These are phyloP conservation scores for Petunia secreta DNA, from an alignment of 257 asterid species.

Conservation along the genomic window DNA sequence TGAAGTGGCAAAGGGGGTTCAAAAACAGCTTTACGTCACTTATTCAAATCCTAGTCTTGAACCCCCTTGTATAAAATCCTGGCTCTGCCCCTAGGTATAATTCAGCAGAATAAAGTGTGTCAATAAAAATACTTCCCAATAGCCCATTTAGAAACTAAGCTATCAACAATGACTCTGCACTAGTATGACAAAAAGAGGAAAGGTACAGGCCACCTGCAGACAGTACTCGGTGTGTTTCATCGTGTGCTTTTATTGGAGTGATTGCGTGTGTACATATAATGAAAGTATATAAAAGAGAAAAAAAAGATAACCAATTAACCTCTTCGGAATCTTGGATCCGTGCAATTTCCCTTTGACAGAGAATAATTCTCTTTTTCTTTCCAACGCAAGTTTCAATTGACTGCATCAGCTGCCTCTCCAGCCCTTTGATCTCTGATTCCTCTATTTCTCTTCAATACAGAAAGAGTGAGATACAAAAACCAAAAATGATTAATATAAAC, in stretches of 20 bases:
- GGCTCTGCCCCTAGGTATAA: too few relatives aligned
- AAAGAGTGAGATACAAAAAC: slow-evolving; percentile 24
- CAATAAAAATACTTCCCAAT: not conserved
- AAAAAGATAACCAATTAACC: slow-evolving; percentile 48
- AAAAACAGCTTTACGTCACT: too few relatives aligned
- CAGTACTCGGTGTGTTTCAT: slow-evolving; percentile 8
- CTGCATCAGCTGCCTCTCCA: slow-evolving; percentile 97
- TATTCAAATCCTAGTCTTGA: too few relatives aligned
- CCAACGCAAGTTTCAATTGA: slow-evolving; percentile 90
- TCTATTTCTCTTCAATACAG: slow-evolving; percentile 79
- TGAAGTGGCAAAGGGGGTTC: too few relatives aligned
- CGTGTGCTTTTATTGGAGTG: not conserved
- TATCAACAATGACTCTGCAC: not conserved
- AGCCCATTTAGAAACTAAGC: slow-evolving; percentile 2
- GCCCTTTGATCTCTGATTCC: slow-evolving; percentile 85
- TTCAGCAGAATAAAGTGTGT: not conserved
- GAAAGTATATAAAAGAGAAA: slow-evolving; percentile 24
- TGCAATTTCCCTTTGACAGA: slow-evolving; percentile 83
- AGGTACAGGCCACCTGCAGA: not conserved
- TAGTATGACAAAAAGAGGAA: not conserved
- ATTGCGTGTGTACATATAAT: not conserved
- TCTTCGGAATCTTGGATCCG: slow-evolving; percentile 88
- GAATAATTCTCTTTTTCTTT: slow-evolving; percentile 94
- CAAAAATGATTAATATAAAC: slow-evolving; percentile 18
- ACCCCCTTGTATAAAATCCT: too few relatives aligned